These are phyloP conservation scores for Alternaria atra DNA, from an alignment of 2,329 filamentous ascomycete species.

Conservation along the genomic window DNA sequence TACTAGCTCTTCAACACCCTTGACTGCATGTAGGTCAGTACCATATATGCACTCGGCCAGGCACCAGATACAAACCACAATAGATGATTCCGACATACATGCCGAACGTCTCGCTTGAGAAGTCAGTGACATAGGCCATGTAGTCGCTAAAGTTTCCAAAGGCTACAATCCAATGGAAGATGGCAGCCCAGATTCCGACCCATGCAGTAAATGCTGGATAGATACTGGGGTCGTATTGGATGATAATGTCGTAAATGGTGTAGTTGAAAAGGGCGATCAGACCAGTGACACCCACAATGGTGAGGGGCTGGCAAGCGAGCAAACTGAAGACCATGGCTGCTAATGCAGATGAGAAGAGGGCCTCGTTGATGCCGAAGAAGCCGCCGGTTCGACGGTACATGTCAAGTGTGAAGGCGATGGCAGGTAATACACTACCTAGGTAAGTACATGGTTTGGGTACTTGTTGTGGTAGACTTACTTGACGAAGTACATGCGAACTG, in stretches of 20 bases:
- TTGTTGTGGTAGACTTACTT: conserved; percentile 54
- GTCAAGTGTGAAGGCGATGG: conserved; percentile 67
- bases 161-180: conserved; percentile 66
- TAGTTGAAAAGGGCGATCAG: conserved; percentile 63
- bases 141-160: conserved; percentile 65
- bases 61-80: conserved; percentile 51
- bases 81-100: conserved; percentile 67
- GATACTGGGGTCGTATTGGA: conserved; percentile 58
- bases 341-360: conserved; percentile 64
- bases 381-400: conserved; percentile 65
- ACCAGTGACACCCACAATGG: conserved; percentile 67
- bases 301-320: conserved; percentile 63
- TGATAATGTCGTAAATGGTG: conserved; percentile 67
- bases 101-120: conserved; percentile 63
- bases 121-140: conserved; percentile 67
- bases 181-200: conserved; percentile 66
- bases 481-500: conserved; percentile 67
- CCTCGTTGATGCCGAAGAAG: conserved; percentile 67
- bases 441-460: conserved; percentile 11
- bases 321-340: conserved; percentile 65
- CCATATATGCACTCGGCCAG: too few relatives aligned
- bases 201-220: conserved; percentile 66
- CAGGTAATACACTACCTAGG: conserved; percentile 60
- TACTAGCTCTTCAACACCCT: conserved; percentile 65
- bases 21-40: conserved; percentile 51